A percentile compares a stretch with the other conserved stretches of the same genome.
Conservation (phyloP, 2,329 filamentous ascomycete species). For the Epicoccum sorghinum region DNA sequence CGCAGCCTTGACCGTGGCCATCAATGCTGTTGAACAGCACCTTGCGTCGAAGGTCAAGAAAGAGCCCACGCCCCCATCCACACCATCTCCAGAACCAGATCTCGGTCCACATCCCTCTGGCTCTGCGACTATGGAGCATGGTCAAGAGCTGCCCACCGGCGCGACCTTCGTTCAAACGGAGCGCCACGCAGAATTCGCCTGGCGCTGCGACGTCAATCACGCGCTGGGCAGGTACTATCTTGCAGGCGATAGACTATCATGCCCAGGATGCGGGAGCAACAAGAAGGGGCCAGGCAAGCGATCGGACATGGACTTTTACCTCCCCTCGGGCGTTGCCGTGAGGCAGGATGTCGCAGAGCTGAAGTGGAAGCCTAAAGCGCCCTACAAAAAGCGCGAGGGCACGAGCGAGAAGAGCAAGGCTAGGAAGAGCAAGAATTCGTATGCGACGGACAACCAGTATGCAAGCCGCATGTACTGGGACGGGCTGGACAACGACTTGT, state of each 20-base stretch:
- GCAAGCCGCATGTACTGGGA: conserved; percentile 28
- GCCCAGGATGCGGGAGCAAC: conserved; percentile 32
- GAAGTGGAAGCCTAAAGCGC: conserved; percentile 26
- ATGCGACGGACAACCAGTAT: conserved; percentile 30
- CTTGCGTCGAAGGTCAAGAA: conserved; percentile 19
- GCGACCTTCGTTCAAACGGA: conserved; percentile 22
- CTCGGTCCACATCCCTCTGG: conserved; percentile 33
- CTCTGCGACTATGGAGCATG: conserved; percentile 35
- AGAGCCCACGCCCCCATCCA: neutral
- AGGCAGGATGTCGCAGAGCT: conserved; percentile 25
- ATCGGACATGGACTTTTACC: conserved; percentile 34
- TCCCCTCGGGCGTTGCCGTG: conserved; percentile 23
- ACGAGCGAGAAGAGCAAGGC: neutral
- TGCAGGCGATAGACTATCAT: conserved; percentile 30
- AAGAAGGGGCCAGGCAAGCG: conserved; percentile 17
- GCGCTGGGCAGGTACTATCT: conserved; percentile 40
- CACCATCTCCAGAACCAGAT: conserved; percentile 15
- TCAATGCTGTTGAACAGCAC: conserved; percentile 20
- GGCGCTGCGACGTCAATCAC: conserved; percentile 38
- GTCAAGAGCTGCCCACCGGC: conserved; percentile 28
- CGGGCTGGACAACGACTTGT: conserved; percentile 16
- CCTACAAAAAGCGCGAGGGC: conserved; percentile 20
- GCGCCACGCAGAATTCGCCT: conserved; percentile 24
- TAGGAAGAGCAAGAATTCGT: neutral
- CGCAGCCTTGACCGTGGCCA: conserved; percentile 19